Evolutionary conservation across 805 yeast species (phyloP).

Genomic region (Cyberlindnera japonica): DNA sequence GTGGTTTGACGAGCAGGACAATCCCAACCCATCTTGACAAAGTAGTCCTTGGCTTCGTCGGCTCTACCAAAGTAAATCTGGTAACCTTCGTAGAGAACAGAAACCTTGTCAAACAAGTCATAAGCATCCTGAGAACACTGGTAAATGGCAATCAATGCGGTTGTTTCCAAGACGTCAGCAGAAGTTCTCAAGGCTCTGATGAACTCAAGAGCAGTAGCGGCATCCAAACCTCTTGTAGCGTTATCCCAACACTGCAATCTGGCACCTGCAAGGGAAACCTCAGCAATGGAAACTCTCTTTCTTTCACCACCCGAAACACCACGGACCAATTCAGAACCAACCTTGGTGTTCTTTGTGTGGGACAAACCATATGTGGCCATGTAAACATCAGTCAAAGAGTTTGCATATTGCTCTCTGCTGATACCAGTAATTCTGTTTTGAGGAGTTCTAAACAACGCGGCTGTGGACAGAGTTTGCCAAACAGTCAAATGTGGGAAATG

Average conservation of each 20-base stretch:
- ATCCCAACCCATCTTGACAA: conserved; percentile 50
- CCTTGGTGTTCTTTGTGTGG: conserved; percentile 61
- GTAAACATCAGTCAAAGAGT: conserved; percentile 45
- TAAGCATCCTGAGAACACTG: conserved; percentile 56
- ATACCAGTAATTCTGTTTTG: conserved; percentile 51
- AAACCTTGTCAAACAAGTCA: conserved; percentile 50
- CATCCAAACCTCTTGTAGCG: conserved; percentile 63
- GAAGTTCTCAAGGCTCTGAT: conserved; percentile 50
- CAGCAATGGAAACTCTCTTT: conserved; percentile 73
- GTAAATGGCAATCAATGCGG: conserved; percentile 60
- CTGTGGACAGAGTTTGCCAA: conserved; percentile 54
- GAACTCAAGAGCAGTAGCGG: conserved; percentile 59
- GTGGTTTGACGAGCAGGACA: conserved; percentile 58
- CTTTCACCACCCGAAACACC: conserved; percentile 79
- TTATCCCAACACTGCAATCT: conserved; percentile 53
- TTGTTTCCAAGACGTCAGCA: conserved; percentile 44
- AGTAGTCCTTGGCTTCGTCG: conserved; percentile 43
- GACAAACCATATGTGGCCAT: conserved; percentile 49
- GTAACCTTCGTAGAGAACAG: conserved; percentile 51
- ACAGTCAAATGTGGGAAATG: conserved; percentile 64
- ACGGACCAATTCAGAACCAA: conserved; percentile 62
- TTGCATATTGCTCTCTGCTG: conserved; percentile 44
- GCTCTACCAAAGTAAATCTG: conserved; percentile 53
- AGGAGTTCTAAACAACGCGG: conserved; percentile 55
- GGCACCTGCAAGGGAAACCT: conserved; percentile 49